Base-by-base conservation (phyloP, 345 rosid species). In the Linum lewisii region DNA sequence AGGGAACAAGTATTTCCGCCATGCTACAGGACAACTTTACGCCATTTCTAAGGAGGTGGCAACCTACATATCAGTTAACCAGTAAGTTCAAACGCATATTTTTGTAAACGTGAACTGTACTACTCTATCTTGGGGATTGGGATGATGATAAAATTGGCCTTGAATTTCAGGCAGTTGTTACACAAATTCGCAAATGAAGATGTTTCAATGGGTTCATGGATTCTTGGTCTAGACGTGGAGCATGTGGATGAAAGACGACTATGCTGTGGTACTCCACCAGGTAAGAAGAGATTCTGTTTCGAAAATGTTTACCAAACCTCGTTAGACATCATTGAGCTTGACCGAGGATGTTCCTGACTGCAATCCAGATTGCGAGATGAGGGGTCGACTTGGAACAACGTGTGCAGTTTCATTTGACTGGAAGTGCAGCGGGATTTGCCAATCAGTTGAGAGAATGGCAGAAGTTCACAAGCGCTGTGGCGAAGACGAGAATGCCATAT, bases 401-500 rank as follows among this genome's bases (percentile, higher is more conserved):
- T 92, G 98, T 16, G 89, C 78, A 15, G 98, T 87, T 10, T 73
- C 98, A 19, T 88, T 88, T 21, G 98, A 92, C 61, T 88, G 93
- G 97, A 80, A 61, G 68, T 88, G 98, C 65, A 88, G 95, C 22
- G 95, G 97, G 53, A 81, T 92, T 58, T 92, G 99, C 81, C 66
- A 47, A 61, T 79, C 99, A 1, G 83, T 74, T 0, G 81, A 80
- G 63, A 81, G 97, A 54, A 77, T 92, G 61, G 71, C 62, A 51
- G 82, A 72, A 20, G 84, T 92, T 64, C 97, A 89, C 54, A 58
- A 78, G 66, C 85, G 78, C 11, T 92, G 95, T 58, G 83, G 85
- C 0, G 91, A 88, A 65, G 77, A 69, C 19, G 65, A 74, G 66
- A 75, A 70, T 63, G 80, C 84, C 5, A 45, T 86, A 50, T 79